phyloP scores from a whole-genome alignment of 495 filamentous ascomycete species.

The Podospora pseudopauciseta region DNA sequence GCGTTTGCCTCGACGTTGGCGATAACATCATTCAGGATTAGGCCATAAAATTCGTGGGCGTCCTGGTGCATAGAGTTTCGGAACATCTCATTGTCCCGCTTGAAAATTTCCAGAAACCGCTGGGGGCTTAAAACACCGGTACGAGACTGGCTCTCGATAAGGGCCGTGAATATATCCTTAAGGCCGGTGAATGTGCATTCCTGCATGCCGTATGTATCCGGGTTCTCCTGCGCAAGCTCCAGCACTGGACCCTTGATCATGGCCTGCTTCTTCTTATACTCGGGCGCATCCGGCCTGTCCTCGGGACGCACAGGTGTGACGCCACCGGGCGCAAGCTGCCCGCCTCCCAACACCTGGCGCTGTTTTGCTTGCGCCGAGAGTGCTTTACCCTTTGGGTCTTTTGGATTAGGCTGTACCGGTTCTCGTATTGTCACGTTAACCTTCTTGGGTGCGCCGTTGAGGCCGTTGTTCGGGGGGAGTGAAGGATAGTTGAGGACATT shows the following conservation, averaged over 20 bases:
- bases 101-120: conserved; percentile 88
- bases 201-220: conserved; percentile 80
- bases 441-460: conserved; percentile 43
- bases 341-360: conserved; percentile 42
- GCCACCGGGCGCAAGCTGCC: conserved; percentile 33
- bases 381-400: conserved; percentile 42
- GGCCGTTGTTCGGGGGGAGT: conserved; percentile 43
- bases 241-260: conserved; percentile 81
- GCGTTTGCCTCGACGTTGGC: conserved; percentile 85
- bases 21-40: conserved; percentile 94
- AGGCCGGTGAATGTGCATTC: conserved; percentile 91
- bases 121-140: conserved; percentile 91
- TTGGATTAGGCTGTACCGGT: conserved; percentile 37
- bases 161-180: conserved; percentile 92
- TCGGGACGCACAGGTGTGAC: conserved; percentile 45
- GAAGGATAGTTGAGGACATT: conserved; percentile 88
- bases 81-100: conserved; percentile 96
- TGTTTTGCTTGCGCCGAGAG: conserved; percentile 39
- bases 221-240: conserved; percentile 72
- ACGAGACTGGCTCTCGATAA: conserved; percentile 75
- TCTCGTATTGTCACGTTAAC: conserved; percentile 50
- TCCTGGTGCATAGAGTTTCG: conserved; percentile 96
- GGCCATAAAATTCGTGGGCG: conserved; percentile 93
- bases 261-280: conserved; percentile 95
- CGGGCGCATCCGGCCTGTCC: conserved; percentile 81